A percentile compares a stretch with the other conserved stretches of the same genome.
phyloP scores from a whole-genome alignment of 768 basidiomycete species.

The Suillus alpinus region DNA sequence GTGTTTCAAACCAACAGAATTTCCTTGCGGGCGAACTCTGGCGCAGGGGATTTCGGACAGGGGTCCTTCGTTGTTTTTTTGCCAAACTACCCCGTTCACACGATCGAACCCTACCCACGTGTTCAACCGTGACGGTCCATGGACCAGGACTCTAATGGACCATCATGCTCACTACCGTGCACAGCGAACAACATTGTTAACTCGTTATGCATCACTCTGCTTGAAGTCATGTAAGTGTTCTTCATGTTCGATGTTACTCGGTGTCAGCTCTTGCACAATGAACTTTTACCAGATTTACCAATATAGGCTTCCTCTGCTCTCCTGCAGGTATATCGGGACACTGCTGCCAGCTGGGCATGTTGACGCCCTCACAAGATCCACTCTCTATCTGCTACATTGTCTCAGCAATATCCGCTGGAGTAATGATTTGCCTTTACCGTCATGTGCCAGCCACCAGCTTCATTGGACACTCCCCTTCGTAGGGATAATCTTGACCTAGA shows the following conservation, averaged over 20 bases:
- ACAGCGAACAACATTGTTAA: neutral
- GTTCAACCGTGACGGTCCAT: slow-evolving; percentile 3
- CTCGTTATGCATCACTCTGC: neutral
- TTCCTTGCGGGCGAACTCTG: neutral
- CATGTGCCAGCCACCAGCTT: neutral
- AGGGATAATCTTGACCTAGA: neutral
- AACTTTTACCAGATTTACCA: slow-evolving; percentile 15
- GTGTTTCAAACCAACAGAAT: too few relatives aligned
- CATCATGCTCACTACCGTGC: neutral
- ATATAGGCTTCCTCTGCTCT: slow-evolving; percentile 20
- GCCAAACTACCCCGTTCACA: slow-evolving; percentile 5
- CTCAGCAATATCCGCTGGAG: neutral
- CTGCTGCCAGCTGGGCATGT: neutral
- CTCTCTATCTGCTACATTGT: slow-evolving; percentile 3
- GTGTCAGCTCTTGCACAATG: neutral
- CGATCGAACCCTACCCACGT: slow-evolving; percentile 5
- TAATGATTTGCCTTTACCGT: neutral
- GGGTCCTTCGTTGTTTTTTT: slow-evolving; percentile 7
- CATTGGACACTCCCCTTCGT: neutral
- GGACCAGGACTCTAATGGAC: neutral
- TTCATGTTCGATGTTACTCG: neutral
- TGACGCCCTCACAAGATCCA: slow-evolving; percentile 4
- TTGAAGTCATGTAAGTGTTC: neutral
- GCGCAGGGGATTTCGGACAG: slow-evolving; percentile 6
- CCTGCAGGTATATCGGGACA: slow-evolving; percentile 10